These are phyloP conservation scores for Haematococcus lacustris DNA, from an alignment of 139 green algal species.

Conservation along the genomic window DNA sequence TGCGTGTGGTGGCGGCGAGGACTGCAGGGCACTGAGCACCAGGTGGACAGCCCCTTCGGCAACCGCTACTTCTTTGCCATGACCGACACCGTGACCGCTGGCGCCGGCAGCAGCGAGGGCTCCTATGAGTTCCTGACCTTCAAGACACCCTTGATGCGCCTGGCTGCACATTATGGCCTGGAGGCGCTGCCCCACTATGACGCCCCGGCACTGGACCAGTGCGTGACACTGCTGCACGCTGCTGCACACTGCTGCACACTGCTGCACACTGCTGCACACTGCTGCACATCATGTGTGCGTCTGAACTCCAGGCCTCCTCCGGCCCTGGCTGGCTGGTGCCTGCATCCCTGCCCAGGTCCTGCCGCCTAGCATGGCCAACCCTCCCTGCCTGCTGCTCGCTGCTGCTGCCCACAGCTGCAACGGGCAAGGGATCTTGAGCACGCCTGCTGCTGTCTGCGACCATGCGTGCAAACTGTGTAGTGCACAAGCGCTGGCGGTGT, in stretches of 20 bases:
- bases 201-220: slow-evolving; percentile 1
- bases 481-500: background rate
- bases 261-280: too few species aligned
- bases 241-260: too few species aligned
- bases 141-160: slow-evolving; percentile 6
- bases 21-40: too few species aligned
- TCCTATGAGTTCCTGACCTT: slow-evolving; percentile 17
- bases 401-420: background rate
- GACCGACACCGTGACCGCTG: slow-evolving; percentile 70
- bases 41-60: slow-evolving; percentile 51
- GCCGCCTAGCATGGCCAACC: background rate
- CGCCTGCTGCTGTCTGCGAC: background rate
- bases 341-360: background rate
- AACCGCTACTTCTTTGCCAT: slow-evolving; percentile 66
- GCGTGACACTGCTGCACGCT: too few species aligned
- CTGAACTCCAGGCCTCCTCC: background rate
- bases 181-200: background rate
- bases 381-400: background rate
- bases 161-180: slow-evolving; percentile 10
- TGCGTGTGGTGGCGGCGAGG: too few species aligned
- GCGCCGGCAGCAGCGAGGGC: slow-evolving; percentile 15
- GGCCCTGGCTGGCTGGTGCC: background rate
- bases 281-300: too few species aligned
- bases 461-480: background rate
- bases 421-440: background rate